Evolutionary conservation across 202 grass and related monocot genomes (phyloP).

Genomic region (Saccharum hybrid): DNA sequence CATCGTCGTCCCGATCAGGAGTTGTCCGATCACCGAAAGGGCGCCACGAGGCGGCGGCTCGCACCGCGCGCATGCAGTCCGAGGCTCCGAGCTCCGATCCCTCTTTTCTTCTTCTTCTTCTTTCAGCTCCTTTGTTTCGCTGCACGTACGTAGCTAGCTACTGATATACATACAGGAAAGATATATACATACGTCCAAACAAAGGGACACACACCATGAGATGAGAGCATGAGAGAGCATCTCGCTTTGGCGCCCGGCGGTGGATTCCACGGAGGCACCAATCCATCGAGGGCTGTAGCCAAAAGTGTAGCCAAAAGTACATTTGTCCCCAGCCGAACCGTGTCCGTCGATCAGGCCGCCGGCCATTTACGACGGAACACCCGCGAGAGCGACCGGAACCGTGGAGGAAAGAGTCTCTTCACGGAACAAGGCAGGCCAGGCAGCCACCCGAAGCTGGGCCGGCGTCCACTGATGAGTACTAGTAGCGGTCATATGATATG

Average conservation of each 20-base stretch:
- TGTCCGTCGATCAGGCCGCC: neutral
- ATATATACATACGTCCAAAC: neutral
- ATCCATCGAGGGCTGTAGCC: neutral
- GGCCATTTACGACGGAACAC: neutral
- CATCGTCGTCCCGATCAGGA: neutral
- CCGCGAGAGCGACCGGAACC: neutral
- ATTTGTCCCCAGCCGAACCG: neutral
- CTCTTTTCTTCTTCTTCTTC: too few species aligned
- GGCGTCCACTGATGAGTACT: neutral
- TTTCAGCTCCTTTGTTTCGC: neutral
- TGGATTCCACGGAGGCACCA: slow-evolving; percentile 16
- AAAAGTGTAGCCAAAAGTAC: neutral
- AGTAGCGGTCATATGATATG: neutral
- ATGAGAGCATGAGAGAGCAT: neutral
- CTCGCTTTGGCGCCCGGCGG: slow-evolving; percentile 5
- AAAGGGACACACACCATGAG: neutral
- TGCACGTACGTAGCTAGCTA: neutral
- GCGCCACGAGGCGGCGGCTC: neutral
- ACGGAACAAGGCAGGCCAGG: neutral
- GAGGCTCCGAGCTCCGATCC: too few species aligned
- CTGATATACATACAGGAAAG: neutral
- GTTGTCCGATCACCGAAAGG: neutral
- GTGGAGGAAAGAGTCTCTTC: neutral
- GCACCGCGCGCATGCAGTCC: too few species aligned
- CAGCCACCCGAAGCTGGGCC: neutral